Conservation (phyloP, 495 filamentous ascomycete genomes). For the Rostrohypoxylon terebratum region DNA sequence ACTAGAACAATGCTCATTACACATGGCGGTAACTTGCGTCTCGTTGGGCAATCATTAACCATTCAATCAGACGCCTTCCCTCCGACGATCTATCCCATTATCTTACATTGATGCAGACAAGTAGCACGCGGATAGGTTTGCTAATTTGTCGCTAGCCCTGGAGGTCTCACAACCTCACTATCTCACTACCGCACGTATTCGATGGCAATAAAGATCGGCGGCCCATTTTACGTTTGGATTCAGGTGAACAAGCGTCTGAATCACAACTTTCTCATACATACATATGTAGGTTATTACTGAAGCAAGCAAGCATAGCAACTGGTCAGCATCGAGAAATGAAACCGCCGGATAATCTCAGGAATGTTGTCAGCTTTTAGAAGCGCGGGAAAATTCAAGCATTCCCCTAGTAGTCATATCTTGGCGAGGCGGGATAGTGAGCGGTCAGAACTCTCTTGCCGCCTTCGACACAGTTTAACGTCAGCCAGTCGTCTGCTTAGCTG, state of each 20-base stretch:
- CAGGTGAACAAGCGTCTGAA: slow-evolving; percentile 45
- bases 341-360: slow-evolving; percentile 29
- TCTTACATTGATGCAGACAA: slow-evolving; percentile 31
- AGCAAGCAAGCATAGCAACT: slow-evolving; percentile 31
- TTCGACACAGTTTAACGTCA: slow-evolving; percentile 11
- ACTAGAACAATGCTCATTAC: slow-evolving; percentile 27
- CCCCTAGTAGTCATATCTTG: slow-evolving; percentile 23
- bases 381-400: slow-evolving; percentile 36
- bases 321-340: slow-evolving; percentile 44
- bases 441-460: slow-evolving; percentile 44
- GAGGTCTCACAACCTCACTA: slow-evolving; percentile 27
- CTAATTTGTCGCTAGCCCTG: slow-evolving; percentile 27
- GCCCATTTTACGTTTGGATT: slow-evolving; percentile 41
- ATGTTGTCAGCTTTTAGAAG: slow-evolving; percentile 40
- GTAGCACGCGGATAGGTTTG: slow-evolving; percentile 23
- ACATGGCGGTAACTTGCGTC: slow-evolving; percentile 44
- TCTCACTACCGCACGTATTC: slow-evolving; percentile 5
- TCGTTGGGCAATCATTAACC: slow-evolving; percentile 30
- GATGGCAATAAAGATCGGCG: slow-evolving; percentile 32
- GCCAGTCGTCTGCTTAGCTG: slow-evolving; percentile 44
- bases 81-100: slow-evolving; percentile 39
- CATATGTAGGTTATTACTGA: background rate
- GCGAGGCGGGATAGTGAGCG: slow-evolving; percentile 32
- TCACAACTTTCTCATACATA: slow-evolving; percentile 30
- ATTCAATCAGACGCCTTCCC: slow-evolving; percentile 33